Conservation (phyloP, 306 rosid genomes). For the Morella rubra region DNA sequence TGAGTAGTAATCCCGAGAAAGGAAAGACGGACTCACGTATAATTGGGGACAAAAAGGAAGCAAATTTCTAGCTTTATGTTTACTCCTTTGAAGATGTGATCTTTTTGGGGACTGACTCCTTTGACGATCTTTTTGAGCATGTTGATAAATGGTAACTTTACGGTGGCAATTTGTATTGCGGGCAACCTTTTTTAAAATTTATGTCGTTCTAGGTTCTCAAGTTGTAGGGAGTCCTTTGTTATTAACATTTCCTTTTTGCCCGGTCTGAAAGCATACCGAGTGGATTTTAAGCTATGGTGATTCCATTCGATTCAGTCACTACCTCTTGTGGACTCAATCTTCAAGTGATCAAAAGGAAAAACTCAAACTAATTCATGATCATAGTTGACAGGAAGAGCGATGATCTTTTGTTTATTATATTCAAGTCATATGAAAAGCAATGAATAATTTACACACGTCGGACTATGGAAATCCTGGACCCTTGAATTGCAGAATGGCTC, state of each 20-base stretch:
- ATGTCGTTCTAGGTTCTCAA: background rate
- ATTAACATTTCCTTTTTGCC: background rate
- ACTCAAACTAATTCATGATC: background rate
- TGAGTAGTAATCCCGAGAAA: background rate
- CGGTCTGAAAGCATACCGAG: background rate
- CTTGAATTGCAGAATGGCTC: conserved; percentile 18
- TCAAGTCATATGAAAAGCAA: background rate
- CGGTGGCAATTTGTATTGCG: background rate
- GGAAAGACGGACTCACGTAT: background rate
- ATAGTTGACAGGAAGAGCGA: background rate
- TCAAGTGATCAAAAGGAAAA: background rate
- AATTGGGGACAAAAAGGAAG: background rate
- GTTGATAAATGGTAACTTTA: background rate
- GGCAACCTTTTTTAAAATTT: background rate
- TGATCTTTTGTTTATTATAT: background rate
- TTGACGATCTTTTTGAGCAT: background rate
- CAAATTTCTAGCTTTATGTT: background rate
- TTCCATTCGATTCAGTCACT: background rate
- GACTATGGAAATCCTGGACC: background rate
- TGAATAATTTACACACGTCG: background rate
- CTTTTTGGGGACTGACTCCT: background rate
- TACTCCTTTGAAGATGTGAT: background rate
- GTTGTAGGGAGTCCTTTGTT: background rate
- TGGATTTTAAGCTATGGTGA: background rate
- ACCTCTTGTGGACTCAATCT: background rate